Evolutionary conservation across 208 protist genomes (phyloP).

Genomic region (Trypanosoma melophagium): DNA sequence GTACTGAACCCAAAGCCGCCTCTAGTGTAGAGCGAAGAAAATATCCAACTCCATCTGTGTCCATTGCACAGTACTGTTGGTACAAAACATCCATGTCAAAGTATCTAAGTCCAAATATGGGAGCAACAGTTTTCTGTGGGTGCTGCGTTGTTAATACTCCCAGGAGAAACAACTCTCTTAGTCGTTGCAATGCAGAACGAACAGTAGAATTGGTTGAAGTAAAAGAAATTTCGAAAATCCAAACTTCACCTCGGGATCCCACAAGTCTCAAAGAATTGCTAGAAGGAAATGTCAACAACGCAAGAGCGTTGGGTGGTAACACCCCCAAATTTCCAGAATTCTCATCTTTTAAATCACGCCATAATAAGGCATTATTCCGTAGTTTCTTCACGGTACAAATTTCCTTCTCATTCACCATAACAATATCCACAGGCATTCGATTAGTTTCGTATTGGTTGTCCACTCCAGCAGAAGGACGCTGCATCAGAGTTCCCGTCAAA

Average conservation of each 20-base stretch:
- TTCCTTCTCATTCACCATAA: conserved; percentile 15
- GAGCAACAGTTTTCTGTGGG: background rate
- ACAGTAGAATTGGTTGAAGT: background rate
- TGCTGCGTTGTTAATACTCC: background rate
- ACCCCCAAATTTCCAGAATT: conserved; percentile 1
- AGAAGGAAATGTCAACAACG: conserved; percentile 5
- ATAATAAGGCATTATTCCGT: background rate
- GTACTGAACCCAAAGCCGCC: conserved; percentile 16
- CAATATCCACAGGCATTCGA: conserved; percentile 3
- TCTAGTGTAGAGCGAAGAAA: conserved; percentile 15
- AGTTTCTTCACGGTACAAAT: conserved; percentile 10
- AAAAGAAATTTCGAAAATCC: conserved; percentile 13
- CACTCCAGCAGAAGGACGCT: background rate
- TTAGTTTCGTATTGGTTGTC: background rate
- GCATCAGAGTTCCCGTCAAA: conserved; percentile 1
- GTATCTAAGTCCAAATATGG: conserved; percentile 4
- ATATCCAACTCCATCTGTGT: conserved; percentile 12
- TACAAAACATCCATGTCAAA: conserved; percentile 11
- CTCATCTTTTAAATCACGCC: background rate
- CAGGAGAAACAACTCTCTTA: conserved; percentile 20
- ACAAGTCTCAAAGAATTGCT: conserved; percentile 15
- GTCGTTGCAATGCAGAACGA: conserved; percentile 7
- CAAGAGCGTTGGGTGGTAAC: background rate
- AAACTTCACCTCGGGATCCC: conserved; percentile 12
- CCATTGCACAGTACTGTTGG: conserved; percentile 18